Base-by-base conservation (phyloP, 1,284 basidiomycete species). In the Volvariella volvacea region DNA sequence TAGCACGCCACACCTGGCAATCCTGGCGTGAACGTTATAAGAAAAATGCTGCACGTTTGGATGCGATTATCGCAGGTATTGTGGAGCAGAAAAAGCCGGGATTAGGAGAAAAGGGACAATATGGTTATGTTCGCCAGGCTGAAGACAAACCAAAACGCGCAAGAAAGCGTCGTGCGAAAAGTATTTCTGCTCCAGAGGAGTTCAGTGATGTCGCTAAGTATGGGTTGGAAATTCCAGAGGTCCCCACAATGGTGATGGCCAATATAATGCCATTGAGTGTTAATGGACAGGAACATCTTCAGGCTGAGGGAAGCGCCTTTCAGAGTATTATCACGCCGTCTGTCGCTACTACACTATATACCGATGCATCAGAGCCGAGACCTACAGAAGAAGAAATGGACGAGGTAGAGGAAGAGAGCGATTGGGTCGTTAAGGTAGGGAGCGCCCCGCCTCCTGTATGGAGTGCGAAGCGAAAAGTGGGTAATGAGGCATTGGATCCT, bases 21-120 rank as follows among this genome's bases (percentile, higher is more conserved):
- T 89, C 87, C 12, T 89, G 86, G 86, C 76, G 87, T 30, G 86
- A 89, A 56, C 73, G 87, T 21, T 89, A 89, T 65, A 88, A 88
- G 67, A 89, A 89, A 62, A 83, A 89, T 51, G 66, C 80, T 0
- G 56, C 65, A 1, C 75, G 83, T 6, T 71, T 89, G 37, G 84
- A 88, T 56, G 56, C 55, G 15, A 64, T 75, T 45, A 87, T 89
- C 41, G 62, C 75, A 2, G 64, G 66, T 12, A 78, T 87, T 9
- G 85, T 88, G 3, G 76, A 76, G 28, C 71, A 80, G 55, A 81
- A 76, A 57, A 83, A 79, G 51, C 78, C 80, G 1, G 60, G 64
- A 1, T 72, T 70, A 12, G 82, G 82, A 17, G 83, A 84, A 59
- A 83, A 85, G 54, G 84, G 83, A 0, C 84, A 86, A 50, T 85